A percentile compares a stretch with the other conserved stretches of the same genome.
These are phyloP conservation scores for Calonectria ilicicola DNA, from an alignment of 2,329 filamentous ascomycete genomes.

Conservation along the genomic window DNA sequence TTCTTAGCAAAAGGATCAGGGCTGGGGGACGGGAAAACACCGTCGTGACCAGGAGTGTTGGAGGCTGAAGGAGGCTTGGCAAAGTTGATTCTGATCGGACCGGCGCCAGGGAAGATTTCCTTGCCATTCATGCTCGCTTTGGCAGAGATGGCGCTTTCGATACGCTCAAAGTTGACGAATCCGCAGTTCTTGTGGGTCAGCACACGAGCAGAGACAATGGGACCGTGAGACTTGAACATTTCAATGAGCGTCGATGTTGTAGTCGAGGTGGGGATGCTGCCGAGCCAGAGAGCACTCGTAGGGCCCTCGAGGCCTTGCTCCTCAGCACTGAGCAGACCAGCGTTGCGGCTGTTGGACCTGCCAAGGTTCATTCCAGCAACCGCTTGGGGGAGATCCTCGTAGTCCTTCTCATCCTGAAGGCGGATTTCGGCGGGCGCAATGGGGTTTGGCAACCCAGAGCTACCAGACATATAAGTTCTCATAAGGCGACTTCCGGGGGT, in stretches of 20 bases:
- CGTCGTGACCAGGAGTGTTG: constrained; percentile 89
- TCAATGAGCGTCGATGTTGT: constrained; percentile 94
- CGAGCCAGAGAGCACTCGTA: constrained; percentile 95
- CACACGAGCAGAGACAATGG: constrained; percentile 91
- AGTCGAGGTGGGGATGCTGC: constrained; percentile 96
- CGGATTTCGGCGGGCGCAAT: constrained; percentile 82
- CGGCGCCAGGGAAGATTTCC: constrained; percentile 97
- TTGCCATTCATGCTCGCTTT: constrained; percentile 92
- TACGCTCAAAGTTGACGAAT: constrained; percentile 95
- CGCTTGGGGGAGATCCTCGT: constrained; percentile 83
- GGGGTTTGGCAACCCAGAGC: constrained; percentile 76
- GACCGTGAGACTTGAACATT: constrained; percentile 94
- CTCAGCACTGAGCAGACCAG: constrained; percentile 77
- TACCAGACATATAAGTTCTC: constrained; percentile 81
- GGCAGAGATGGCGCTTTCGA: constrained; percentile 91
- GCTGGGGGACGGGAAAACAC: constrained; percentile 89
- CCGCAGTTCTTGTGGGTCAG: constrained; percentile 99
- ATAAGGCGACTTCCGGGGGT: constrained; percentile 75
- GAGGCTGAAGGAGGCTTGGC: constrained; percentile 94
- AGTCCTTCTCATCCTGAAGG: constrained; percentile 80
- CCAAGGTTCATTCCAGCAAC: constrained; percentile 84
- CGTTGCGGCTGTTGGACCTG: constrained; percentile 73
- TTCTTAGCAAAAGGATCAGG: constrained; percentile 82
- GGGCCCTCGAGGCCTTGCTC: constrained; percentile 88
- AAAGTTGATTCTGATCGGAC: constrained; percentile 95